Percentiles rank a stretch among this genome's conserved stretches.
Conservation (phyloP, 768 basidiomycete species). For the Goffeauzyma gilvescens region DNA sequence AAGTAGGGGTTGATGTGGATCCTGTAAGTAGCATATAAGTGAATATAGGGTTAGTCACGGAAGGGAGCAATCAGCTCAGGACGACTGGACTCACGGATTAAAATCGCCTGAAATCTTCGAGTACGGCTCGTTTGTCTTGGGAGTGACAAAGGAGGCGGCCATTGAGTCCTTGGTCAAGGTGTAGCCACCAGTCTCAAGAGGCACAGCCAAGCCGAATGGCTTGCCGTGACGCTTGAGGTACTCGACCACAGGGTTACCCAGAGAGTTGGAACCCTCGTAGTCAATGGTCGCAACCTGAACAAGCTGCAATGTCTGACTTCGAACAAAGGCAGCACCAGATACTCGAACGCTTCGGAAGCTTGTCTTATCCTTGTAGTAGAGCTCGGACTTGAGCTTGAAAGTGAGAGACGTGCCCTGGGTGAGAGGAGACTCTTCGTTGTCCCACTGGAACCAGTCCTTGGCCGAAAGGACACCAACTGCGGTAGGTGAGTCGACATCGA, state of each 20-base stretch:
- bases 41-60: too few relatives aligned
- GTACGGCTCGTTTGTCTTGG: constrained; percentile 85
- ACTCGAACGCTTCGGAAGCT: constrained; percentile 65
- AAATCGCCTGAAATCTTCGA: constrained; percentile 91
- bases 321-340: constrained; percentile 64
- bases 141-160: constrained; percentile 54
- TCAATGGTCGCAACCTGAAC: constrained; percentile 75
- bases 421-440: constrained; percentile 58
- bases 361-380: constrained; percentile 77
- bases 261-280: constrained; percentile 66
- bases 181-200: constrained; percentile 73
- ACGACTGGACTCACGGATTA: constrained; percentile 44
- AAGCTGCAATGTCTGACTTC: constrained; percentile 69
- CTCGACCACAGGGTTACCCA: constrained; percentile 80
- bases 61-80: not conserved
- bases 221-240: constrained; percentile 83
- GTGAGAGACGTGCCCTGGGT: constrained; percentile 62
- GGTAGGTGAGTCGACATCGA: constrained; percentile 55
- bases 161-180: constrained; percentile 48
- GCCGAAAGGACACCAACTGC: constrained; percentile 75
- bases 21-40: not conserved
- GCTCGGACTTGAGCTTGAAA: constrained; percentile 72
- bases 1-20: constrained; percentile 99
- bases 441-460: constrained; percentile 98
- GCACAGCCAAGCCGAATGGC: constrained; percentile 53